phyloP scores from a whole-genome alignment of 768 basidiomycete species.

The Amanita inopinata region DNA sequence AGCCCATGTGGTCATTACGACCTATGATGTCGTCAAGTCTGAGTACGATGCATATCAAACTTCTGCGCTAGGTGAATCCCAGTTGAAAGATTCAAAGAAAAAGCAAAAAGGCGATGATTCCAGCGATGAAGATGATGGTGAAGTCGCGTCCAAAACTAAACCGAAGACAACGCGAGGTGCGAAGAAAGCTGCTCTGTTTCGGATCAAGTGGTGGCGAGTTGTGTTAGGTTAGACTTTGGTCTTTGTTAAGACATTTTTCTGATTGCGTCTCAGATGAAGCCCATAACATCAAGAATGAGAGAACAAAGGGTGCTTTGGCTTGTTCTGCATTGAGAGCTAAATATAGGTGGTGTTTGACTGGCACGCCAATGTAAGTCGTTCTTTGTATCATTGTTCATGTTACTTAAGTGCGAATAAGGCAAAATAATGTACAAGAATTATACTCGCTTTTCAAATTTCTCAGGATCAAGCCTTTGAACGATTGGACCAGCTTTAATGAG shows the following conservation, averaged over 20 bases:
- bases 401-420: conserved; percentile 33
- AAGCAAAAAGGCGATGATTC: conserved; percentile 24
- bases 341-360: conserved; percentile 84
- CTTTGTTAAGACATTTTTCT: background rate
- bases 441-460: conserved; percentile 87
- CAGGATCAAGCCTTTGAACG: conserved; percentile 69
- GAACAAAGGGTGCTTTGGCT: conserved; percentile 67
- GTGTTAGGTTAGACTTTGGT: conserved; percentile 55
- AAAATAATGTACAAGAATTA: conserved; percentile 87
- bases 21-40: conserved; percentile 75
- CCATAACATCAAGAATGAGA: conserved; percentile 87
- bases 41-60: conserved; percentile 55
- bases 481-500: conserved; percentile 70
- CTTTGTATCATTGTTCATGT: conserved; percentile 18
- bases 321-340: conserved; percentile 71
- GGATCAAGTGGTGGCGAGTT: conserved; percentile 74
- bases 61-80: conserved; percentile 45
- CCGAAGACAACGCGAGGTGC: conserved; percentile 7
- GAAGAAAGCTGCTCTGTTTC: conserved; percentile 52
- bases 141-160: background rate
- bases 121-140: conserved; percentile 12
- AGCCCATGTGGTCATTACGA: conserved; percentile 75
- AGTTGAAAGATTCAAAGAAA: conserved; percentile 27
- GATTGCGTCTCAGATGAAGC: conserved; percentile 59
- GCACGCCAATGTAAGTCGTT: conserved; percentile 57